Evolutionary conservation across 805 yeast genomes (phyloP), one percentile per base, ranked within the genome.

Genomic region (Saccharomycopsis javanensis): DNA sequence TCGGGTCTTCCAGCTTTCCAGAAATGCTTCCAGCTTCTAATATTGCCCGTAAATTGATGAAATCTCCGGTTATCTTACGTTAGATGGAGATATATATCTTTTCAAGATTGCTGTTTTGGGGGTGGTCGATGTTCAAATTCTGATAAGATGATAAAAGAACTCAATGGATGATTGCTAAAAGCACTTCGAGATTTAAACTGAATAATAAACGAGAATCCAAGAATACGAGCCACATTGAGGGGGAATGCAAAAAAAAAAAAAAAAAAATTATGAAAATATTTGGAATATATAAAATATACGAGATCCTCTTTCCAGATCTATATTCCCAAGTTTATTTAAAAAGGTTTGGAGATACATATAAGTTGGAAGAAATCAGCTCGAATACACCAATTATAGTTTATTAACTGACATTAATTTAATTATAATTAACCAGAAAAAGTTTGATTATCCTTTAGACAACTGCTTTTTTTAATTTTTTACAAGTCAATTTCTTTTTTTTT

Each of bases 271-370:
- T 42, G 48, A 42, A 42, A 42, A 42, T 42, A 42, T 42, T 23
- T 42, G 48, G 48, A 42, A 42, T 42, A 42, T 42, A 42, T 42
- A 42, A 42, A n/a, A 42, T 42, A 42, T 42, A 42, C 48, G 48
- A 42, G 13, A 23, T 42, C 23, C 48, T 42, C n/a, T 25, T 20
- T 42, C 48, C 48, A 42, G 48, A 20, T 42, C 48, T 42, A 6
- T 35, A 18, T 20, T 20, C 48, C 48, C 48, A 20, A 23, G 23
- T 8, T n/a, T 42, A 2, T 42, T 42, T n/a, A n/a, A n/a, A n/a
- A n/a, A n/a, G n/a, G n/a, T n/a, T n/a, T n/a, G n/a, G n/a, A n/a
- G 15, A 23, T 18, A 10, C 10, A n/a, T 37, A 16, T 16, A 37
- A 3, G 45, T 16, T 37, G 25, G 45, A 6, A 37, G 20, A 37